phyloP scores from a whole-genome alignment of 1,284 basidiomycete genomes.

The Gymnopus androsaceus region DNA sequence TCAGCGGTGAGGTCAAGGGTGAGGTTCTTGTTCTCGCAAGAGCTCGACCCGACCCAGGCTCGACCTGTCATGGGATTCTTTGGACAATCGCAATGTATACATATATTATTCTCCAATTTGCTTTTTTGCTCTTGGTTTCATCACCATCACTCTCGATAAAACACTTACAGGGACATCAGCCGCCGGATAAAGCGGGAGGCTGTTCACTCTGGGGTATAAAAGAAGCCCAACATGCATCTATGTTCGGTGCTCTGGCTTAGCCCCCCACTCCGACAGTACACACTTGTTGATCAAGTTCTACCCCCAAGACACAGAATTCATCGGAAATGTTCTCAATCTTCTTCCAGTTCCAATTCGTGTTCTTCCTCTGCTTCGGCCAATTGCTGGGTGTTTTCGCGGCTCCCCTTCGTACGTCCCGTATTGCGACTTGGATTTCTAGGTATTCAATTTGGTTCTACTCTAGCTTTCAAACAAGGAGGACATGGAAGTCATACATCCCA shows the following conservation, averaged over 20 bases:
- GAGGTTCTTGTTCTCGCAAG: no score
- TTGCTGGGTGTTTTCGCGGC: constrained; percentile 1
- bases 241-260: constrained; percentile 15
- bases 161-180: constrained; percentile 1
- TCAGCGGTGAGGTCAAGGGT: no score
- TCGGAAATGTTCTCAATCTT: constrained; percentile 3
- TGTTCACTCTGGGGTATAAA: background rate
- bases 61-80: no score
- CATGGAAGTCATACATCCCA: background rate
- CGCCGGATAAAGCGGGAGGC: background rate
- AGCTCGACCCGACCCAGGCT: no score
- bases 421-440: background rate
- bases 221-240: background rate
- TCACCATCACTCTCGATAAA: background rate
- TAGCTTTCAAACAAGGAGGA: no score
- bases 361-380: constrained; percentile 2
- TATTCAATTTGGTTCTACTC: background rate
- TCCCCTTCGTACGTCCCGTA: background rate
- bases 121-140: background rate
- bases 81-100: no score
- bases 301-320: constrained; percentile 1
- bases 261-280: background rate
- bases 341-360: constrained; percentile 4
- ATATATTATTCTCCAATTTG: no score
- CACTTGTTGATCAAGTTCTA: constrained; percentile 17